Conservation (phyloP, 345 rosid species). For the Laguncularia racemosa region DNA sequence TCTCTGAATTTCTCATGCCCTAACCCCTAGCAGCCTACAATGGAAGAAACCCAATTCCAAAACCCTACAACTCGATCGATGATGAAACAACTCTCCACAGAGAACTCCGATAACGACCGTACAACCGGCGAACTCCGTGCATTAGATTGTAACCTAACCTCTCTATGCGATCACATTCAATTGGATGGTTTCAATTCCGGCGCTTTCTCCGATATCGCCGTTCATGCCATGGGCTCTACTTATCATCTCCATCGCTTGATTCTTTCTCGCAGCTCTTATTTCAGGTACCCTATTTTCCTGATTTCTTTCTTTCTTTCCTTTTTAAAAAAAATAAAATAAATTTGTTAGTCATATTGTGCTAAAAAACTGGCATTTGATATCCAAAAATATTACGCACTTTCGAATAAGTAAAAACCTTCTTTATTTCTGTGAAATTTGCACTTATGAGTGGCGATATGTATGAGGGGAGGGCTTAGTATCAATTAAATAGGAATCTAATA, state of each 20-base stretch:
- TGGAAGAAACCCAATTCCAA: conserved; percentile 2
- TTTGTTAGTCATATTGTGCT: background rate
- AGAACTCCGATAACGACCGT: conserved; percentile 58
- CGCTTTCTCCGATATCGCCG: conserved; percentile 80
- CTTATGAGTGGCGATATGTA: too few species aligned
- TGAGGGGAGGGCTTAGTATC: too few species aligned
- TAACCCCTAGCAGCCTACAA: conserved; percentile 4
- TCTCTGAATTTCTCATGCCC: background rate
- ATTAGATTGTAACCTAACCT: conserved; percentile 72
- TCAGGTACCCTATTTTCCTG: conserved; percentile 43
- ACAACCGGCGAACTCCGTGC: conserved; percentile 65
- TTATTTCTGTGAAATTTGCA: background rate
- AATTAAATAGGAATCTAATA: too few species aligned
- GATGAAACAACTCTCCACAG: conserved; percentile 36
- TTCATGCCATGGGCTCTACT: conserved; percentile 78
- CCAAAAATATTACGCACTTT: too few species aligned
- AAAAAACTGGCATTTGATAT: background rate
- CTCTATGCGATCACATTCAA: conserved; percentile 91
- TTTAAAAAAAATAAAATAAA: too few species aligned
- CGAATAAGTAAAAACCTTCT: too few species aligned
- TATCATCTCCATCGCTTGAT: conserved; percentile 89
- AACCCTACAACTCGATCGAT: conserved; percentile 8
- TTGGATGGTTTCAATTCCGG: conserved; percentile 80
- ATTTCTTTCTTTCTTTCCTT: background rate
- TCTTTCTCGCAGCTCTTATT: conserved; percentile 89